A percentile compares a stretch with the other conserved stretches of the same genome.
Conservation (phyloP, 2,329 filamentous ascomycete genomes). For the Sarocladiaceae sp. region DNA sequence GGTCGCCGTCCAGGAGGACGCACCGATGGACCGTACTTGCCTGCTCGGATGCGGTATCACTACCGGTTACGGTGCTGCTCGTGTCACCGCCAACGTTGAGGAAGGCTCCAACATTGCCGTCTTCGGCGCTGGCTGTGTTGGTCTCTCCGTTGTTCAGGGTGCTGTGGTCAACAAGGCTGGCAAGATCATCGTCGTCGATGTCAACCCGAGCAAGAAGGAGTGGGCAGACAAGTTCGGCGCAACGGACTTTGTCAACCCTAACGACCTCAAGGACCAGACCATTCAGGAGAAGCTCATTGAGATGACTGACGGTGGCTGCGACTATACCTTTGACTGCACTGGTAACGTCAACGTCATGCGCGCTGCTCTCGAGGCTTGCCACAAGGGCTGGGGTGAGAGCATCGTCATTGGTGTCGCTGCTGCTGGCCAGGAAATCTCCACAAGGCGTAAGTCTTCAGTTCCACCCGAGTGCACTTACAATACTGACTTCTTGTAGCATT, state of each 20-base stretch:
- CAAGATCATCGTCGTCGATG: constrained; percentile 69
- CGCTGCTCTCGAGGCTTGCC: constrained; percentile 91
- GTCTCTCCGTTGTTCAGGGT: constrained; percentile 91
- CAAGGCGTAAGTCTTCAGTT: constrained; percentile 66
- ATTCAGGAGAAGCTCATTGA: constrained; percentile 92
- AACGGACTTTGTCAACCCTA: constrained; percentile 94
- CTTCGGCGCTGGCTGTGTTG: constrained; percentile 95
- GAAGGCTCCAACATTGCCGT: constrained; percentile 85
- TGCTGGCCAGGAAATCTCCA: constrained; percentile 92
- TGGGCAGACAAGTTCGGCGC: constrained; percentile 95
- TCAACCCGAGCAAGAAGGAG: constrained; percentile 86
- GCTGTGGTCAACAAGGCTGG: constrained; percentile 77
- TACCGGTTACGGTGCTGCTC: constrained; percentile 93
- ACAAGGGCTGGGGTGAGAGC: constrained; percentile 98
- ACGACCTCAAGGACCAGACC: constrained; percentile 69
- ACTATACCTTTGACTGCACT: constrained; percentile 99
- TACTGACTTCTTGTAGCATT: constrained; percentile 61
- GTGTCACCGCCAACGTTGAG: constrained; percentile 89
- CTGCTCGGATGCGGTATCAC: constrained; percentile 97
- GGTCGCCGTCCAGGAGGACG: constrained; percentile 84
- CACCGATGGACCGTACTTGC: constrained; percentile 93
- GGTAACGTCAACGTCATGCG: constrained; percentile 96
- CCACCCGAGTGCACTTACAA: neutral
- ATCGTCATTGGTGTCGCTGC: constrained; percentile 98
- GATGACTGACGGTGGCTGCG: constrained; percentile 96